Percentiles rank a stretch among this genome's conserved stretches.
Conservation (phyloP, 768 basidiomycete genomes). For the Ramaria rubella region DNA sequence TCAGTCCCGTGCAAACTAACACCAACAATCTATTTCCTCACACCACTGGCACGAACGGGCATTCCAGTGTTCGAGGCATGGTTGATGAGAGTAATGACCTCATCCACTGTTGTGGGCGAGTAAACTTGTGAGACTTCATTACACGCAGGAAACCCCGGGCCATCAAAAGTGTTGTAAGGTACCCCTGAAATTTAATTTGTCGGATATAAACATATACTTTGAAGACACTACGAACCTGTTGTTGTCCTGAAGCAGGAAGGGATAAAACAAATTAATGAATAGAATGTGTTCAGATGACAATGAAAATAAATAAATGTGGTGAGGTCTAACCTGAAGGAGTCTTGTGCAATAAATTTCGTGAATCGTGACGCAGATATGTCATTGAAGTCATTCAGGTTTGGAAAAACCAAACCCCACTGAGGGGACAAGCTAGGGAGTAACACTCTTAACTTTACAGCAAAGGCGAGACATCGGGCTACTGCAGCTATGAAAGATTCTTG, state of each 20-base stretch:
- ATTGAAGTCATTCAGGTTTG: too few species aligned
- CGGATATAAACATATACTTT: neutral
- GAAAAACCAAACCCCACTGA: too few species aligned
- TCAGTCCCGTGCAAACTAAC: neutral
- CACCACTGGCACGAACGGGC: constrained; percentile 11
- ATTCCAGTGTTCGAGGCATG: constrained; percentile 6
- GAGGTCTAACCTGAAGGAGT: too few species aligned
- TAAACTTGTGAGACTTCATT: constrained; percentile 8
- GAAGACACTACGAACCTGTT: neutral
- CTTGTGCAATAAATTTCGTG: too few species aligned
- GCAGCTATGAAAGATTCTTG: neutral
- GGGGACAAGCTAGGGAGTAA: neutral
- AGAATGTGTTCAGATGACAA: too few species aligned
- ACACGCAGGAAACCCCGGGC: constrained; percentile 11
- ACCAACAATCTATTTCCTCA: neutral
- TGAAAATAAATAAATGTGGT: too few species aligned
- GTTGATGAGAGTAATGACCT: constrained; percentile 9
- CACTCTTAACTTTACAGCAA: neutral
- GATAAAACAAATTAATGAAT: too few species aligned
- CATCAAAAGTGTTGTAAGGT: constrained; percentile 11
- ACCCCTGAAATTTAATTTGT: neutral
- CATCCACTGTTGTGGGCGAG: constrained; percentile 8
- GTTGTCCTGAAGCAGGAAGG: neutral
- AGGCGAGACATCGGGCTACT: neutral
- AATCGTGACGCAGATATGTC: too few species aligned